Conservation (phyloP, 1,139 yeast species). For the Protomyces pachydermus region DNA sequence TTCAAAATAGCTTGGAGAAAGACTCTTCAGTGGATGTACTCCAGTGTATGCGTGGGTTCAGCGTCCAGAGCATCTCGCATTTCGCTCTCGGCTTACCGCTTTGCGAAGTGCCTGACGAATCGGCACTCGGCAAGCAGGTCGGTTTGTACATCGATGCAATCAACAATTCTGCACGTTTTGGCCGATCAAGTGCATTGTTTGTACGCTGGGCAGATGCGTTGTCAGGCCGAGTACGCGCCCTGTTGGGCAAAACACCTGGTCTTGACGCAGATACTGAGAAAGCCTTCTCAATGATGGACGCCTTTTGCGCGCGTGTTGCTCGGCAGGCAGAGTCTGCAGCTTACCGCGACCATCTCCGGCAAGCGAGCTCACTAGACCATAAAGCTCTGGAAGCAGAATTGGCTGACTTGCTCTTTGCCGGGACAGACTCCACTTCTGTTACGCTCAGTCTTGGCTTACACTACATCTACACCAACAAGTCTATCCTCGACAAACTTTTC, state of each 20-base stretch:
- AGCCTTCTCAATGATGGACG: not conserved
- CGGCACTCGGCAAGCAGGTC: not conserved
- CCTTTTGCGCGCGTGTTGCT: not conserved
- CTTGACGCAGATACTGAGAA: not conserved
- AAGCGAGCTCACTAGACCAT: not conserved
- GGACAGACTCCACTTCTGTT: constrained; percentile 19
- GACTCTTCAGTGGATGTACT: not conserved
- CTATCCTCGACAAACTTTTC: constrained; percentile 1
- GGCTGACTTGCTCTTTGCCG: constrained; percentile 18
- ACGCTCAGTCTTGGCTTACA: constrained; percentile 13
- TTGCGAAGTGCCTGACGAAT: not conserved
- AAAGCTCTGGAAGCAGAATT: constrained; percentile 10
- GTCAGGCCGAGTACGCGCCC: not conserved
- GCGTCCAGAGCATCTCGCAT: not conserved
- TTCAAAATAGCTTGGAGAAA: not conserved
- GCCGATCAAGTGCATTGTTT: constrained; percentile 1
- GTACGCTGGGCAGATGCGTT: not conserved
- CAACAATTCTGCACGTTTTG: constrained; percentile 4
- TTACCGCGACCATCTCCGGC: not conserved
- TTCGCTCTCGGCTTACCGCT: constrained; percentile 6
- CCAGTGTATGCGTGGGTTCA: constrained; percentile 15
- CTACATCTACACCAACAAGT: constrained; percentile 1
- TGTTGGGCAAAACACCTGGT: not conserved
- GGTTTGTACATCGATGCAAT: constrained; percentile 11
- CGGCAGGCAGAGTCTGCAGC: not conserved